Percentiles rank a stretch among this genome's conserved stretches.
These are phyloP conservation scores for Chloropicon primus DNA, from an alignment of 139 green algal genomes.

Conservation along the genomic window DNA sequence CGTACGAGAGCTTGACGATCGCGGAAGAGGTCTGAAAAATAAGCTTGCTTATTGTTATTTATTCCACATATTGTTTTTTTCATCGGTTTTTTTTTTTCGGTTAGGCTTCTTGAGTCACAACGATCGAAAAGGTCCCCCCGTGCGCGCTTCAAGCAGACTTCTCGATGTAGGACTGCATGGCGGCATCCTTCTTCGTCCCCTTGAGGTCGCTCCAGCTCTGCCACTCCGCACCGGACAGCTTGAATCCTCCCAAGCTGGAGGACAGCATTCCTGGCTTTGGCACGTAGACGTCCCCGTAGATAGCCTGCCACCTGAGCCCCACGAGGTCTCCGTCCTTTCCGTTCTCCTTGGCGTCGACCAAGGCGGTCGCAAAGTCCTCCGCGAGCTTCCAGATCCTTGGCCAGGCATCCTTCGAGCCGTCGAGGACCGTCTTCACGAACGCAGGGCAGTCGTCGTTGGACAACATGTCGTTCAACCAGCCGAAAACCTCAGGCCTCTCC, in stretches of 20 bases:
- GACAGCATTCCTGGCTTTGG: not conserved
- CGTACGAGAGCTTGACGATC: not conserved
- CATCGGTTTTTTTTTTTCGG: not conserved
- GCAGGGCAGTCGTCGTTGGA: not conserved
- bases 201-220: not conserved
- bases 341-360: not conserved
- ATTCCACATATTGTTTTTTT: no score
- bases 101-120: not conserved
- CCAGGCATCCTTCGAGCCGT: not conserved
- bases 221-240: not conserved
- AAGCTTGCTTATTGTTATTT: no score
- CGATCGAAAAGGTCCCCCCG: not conserved
- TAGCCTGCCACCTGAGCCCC: not conserved
- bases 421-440: not conserved
- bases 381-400: not conserved
- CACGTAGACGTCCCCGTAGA: not conserved
- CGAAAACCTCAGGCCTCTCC: not conserved
- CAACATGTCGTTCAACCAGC: not conserved
- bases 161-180: not conserved
- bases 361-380: not conserved
- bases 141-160: not conserved
- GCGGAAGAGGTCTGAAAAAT: no score
- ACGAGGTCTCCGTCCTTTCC: not conserved
- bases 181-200: not conserved
- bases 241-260: not conserved